Base-by-base conservation (phyloP, 2,329 filamentous ascomycete species). In the Exophiala alcalophila region DNA sequence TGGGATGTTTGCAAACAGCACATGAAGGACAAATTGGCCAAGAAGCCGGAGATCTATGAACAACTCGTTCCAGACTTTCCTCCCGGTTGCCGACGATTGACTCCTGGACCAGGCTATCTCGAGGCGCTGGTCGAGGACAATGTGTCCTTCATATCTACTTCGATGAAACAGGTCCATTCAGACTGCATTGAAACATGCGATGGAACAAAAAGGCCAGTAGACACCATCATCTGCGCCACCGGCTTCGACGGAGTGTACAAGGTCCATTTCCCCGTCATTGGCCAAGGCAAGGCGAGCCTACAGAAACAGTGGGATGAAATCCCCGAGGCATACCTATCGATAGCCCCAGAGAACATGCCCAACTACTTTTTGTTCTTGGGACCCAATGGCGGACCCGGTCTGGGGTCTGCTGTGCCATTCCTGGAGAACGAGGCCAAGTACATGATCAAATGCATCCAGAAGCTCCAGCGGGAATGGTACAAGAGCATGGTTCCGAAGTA, bases 61-160 rank as follows among this genome's bases (percentile, higher is more conserved):
- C 18, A 16, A 16, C 21, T 57, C 4, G 38, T 47, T 2, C 46
- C 54, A 14, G 32, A 45, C 45, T 43, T 41, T 45, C 5, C 32
- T 3, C 31, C 39, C 1, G 30, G 30, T 4, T 49, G 47, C 33
- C 41, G 47, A 10, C 36, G 47, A 12, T 26, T 49, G n/a, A 85
- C 81, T 0, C 78, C 81, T 0, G 79, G 80, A 0, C 79, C 80
- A 0, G 81, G 80, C 0, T 84, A 84, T 52, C 70, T 86, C 3
- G 81, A 84, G 57, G 78, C 80, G 0, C 65, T 84, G 15, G 68
- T 71, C 0, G 69, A 78, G 49, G 70, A 74, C 3, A 82, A 84
- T 35, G 79, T 83, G 10, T 68, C 71, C 9, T 80, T 77, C 50
- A 77, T 83, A 52, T 68, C 67, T 19, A 72, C 70, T 0, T 69